A percentile compares a stretch with the other conserved stretches of the same genome.
Evolutionary conservation across 495 filamentous ascomycete species (phyloP).

Genomic region (Neurospora sp.): DNA sequence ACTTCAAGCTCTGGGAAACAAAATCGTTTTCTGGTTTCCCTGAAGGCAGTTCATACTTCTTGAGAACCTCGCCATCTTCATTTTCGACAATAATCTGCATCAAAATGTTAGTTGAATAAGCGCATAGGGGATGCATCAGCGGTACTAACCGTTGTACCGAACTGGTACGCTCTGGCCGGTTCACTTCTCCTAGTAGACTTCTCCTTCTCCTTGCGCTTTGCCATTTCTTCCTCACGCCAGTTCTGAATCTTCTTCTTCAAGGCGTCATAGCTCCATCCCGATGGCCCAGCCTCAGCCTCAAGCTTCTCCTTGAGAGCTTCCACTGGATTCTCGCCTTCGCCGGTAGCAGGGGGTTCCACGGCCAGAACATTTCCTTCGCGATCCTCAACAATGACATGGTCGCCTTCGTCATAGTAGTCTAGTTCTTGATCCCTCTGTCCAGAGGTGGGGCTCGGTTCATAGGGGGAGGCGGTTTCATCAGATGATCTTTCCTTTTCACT

Average conservation of each 20-base stretch:
- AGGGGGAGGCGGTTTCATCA: conserved; percentile 12
- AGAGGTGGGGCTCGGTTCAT: conserved; percentile 11
- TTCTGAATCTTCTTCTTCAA: conserved; percentile 39
- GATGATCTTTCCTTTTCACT: conserved; percentile 7
- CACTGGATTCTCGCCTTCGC: neutral
- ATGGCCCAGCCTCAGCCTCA: conserved; percentile 31
- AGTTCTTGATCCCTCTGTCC: conserved; percentile 32
- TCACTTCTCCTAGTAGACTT: conserved; percentile 35
- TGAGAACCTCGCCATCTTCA: conserved; percentile 92
- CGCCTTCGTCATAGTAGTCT: conserved; percentile 74
- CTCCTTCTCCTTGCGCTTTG: conserved; percentile 50
- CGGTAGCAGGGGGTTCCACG: conserved; percentile 16
- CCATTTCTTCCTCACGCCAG: conserved; percentile 47
- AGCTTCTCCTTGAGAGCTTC: conserved; percentile 32
- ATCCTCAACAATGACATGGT: conserved; percentile 76
- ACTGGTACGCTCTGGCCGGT: conserved; percentile 86
- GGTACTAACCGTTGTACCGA: conserved; percentile 64
- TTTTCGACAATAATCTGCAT: conserved; percentile 87
- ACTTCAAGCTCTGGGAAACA: conserved; percentile 35
- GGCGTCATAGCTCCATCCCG: conserved; percentile 33
- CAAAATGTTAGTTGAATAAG: conserved; percentile 9
- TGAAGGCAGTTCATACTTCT: conserved; percentile 81
- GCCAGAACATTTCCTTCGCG: conserved; percentile 75
- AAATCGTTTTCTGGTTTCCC: conserved; percentile 28
- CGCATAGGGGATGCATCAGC: neutral